Evolutionary conservation across 108 stramenopile species (phyloP).

Genomic region (Chaetoceros muelleri): DNA sequence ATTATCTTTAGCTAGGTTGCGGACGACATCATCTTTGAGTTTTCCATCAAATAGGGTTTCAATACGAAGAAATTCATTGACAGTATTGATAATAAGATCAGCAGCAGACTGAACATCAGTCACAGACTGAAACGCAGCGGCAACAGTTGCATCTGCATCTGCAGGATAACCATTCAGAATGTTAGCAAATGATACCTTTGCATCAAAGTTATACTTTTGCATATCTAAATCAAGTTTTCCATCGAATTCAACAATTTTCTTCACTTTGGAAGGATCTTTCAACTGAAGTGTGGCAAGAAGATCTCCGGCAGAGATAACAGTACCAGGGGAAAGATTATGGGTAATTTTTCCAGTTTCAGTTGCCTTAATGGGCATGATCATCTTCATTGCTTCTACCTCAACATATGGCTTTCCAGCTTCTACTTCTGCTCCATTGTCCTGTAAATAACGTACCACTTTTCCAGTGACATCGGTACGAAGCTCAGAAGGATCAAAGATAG

Average conservation of each 20-base stretch:
- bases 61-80: slow-evolving; percentile 81
- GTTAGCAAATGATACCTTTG: slow-evolving; percentile 32
- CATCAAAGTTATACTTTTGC: slow-evolving; percentile 1
- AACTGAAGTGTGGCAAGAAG: slow-evolving; percentile 89
- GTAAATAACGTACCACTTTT: slow-evolving; percentile 96
- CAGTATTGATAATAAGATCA: slow-evolving; percentile 38
- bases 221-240: slow-evolving; percentile 57
- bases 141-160: slow-evolving; percentile 44
- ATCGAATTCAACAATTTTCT: slow-evolving; percentile 82
- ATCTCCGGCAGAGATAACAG: slow-evolving; percentile 93
- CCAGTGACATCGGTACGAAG: slow-evolving; percentile 95
- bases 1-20: slow-evolving; percentile 80
- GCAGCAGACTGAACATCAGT: slow-evolving; percentile 39
- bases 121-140: slow-evolving; percentile 34
- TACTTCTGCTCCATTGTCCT: slow-evolving; percentile 86
- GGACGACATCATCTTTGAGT: slow-evolving; percentile 80
- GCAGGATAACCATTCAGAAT: slow-evolving; percentile 65
- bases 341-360: slow-evolving; percentile 90
- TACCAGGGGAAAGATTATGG: slow-evolving; percentile 86
- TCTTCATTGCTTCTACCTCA: slow-evolving; percentile 95
- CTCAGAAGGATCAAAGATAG: slow-evolving; percentile 95
- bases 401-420: slow-evolving; percentile 85
- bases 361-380: slow-evolving; percentile 94
- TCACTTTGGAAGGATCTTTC: slow-evolving; percentile 91
- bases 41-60: slow-evolving; percentile 77